Evolutionary conservation across 2,329 filamentous ascomycete genomes (phyloP).

Genomic region (Diaporthe sp.): DNA sequence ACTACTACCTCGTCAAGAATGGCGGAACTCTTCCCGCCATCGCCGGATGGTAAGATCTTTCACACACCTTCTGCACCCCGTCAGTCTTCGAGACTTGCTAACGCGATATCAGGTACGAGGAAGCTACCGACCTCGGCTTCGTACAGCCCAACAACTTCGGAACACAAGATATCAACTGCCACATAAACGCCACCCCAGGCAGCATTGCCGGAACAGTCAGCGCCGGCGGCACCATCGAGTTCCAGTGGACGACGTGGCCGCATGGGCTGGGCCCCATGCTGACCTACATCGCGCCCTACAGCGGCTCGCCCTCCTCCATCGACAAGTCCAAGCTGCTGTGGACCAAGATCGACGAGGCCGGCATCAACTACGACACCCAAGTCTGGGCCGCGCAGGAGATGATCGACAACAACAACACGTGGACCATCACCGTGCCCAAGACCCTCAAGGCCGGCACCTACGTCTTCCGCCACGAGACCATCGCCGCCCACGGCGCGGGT

Average conservation of each 20-base stretch:
- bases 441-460: constrained; percentile 55
- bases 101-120: constrained; percentile 44
- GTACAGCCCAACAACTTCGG: constrained; percentile 31
- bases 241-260: constrained; percentile 48
- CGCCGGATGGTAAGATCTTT: constrained; percentile 35
- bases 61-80: accelerated
- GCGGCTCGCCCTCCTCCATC: constrained; percentile 38
- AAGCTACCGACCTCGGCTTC: constrained; percentile 44
- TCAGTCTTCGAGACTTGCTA: background rate
- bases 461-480: constrained; percentile 62
- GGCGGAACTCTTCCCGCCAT: constrained; percentile 41
- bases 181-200: constrained; percentile 26
- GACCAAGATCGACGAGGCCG: constrained; percentile 53
- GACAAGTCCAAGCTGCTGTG: constrained; percentile 49
- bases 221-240: constrained; percentile 40
- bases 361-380: constrained; percentile 41
- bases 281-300: constrained; percentile 47
- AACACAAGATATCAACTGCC: constrained; percentile 38
- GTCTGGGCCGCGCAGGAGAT: constrained; percentile 55
- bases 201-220: constrained; percentile 36
- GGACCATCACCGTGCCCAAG: constrained; percentile 54
- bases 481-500: constrained; percentile 58
- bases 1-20: constrained; percentile 41
- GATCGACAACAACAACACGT: constrained; percentile 61
- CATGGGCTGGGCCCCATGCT: constrained; percentile 47